Evolutionary conservation across 192 early-diverging fungal species (phyloP), one percentile per base, ranked within the genome.

Genomic region (Coemansia sp.): DNA sequence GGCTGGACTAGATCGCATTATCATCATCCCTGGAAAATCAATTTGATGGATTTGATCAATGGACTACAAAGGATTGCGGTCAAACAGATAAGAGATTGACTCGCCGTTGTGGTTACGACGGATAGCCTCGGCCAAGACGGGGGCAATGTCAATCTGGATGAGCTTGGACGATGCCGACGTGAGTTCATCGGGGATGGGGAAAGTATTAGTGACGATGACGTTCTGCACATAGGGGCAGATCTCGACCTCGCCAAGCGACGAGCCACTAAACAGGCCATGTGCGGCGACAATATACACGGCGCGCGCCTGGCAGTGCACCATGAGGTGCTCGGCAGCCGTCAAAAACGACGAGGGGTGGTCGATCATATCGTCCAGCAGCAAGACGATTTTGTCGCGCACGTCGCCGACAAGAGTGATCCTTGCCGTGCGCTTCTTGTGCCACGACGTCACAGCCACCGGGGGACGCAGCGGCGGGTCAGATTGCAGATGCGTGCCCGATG

Each of bases 301-400:
- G 66, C 89, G 89, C 5, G 91, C 93, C 21, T 91, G 91, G 65
- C 88, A 87, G 70, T 95, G 93, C 48, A 86, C 87, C 68, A 94
- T 90, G 70, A 98, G 82, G 68, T 94, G 93, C 67, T 94, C 91
- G 55, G 95, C 94, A 17, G 96, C 92, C 64, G 95, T 92, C 71
- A 96, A 76, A 75, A 96, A 97, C n/a, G 95, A 92, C 66, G 90
- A 87, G 63, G 92, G 89, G 23, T 87, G 87, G 71, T 99, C 96
- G 69, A 98, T 94, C 79, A 95, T 93, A 74, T 99, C 96, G 86
- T 99, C 96, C 88, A 96, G 89, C 68, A 99, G 87, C 71, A 99
- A 91, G 64, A 90, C 93, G 32, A 91, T 86, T 70, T 91, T 92
- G 61, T 87, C 89, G 61, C 87, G 84, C 63, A 98, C 96, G 74